Evolutionary conservation across 1,284 basidiomycete genomes (phyloP), one percentile per base, ranked within the genome.

Genomic region (Lignosus rhinocerotis): DNA sequence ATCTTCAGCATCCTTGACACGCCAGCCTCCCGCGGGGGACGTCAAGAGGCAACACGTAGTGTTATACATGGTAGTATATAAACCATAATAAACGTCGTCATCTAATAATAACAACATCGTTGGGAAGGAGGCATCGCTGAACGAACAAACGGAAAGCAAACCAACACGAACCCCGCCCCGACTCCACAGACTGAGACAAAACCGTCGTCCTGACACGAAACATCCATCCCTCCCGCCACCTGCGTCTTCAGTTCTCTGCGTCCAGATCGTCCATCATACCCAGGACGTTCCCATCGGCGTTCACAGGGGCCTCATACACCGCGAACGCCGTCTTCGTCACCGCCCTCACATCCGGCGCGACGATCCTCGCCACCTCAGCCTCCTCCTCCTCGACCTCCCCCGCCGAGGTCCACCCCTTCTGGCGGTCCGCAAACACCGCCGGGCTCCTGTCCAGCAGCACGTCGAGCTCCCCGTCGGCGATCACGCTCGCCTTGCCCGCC

Each of bases 381-480:
- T 61, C 69, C 61, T 36, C 69, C 61, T 39, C 67, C 59, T 56
- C 71, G 42, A 53, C 69, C 69, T 47, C 69, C 51, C 66, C 66
- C 25, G 69, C 65, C 36, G 80, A 82, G 34, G 80, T 84, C 95
- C 95, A 97, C 0, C 94, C 95, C 62, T 85, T 85, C 32, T 84
- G 82, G 51, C 95, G 82, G 42, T 83, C 83, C 19, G 80, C 78
- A 67, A 93, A 96, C 49, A 96, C 94, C 36, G 86, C 87, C 0
- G 86, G 84, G 31, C 88, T 82, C 31, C 96, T 81, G 67, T 98
- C 94, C 38, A 98, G 78, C 54, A 98, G 75, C 69, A 86, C 78
- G 21, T 90, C 85, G 44, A 98, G 75, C 65, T 96, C 91, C 44
- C 80, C 81, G 61, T 96, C 90, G 62, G 86, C 88, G 69, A 98